phyloP scores from a whole-genome alignment of 2,329 filamentous ascomycete species.

The Paecilomyces dactylethromorphus region DNA sequence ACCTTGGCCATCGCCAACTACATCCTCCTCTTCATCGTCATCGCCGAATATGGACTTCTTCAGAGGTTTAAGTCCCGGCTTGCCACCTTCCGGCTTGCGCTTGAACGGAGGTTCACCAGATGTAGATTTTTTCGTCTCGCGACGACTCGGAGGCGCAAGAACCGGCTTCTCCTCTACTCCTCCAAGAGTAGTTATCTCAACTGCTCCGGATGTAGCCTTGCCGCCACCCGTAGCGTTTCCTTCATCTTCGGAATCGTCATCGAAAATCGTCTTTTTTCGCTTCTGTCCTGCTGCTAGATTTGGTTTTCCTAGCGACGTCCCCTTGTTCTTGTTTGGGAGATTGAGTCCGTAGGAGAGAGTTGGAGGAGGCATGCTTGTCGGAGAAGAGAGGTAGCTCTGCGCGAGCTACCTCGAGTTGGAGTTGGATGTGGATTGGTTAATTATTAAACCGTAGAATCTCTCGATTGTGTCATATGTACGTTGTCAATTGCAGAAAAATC shows the following conservation, averaged over 20 bases:
- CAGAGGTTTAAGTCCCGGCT: constrained; percentile 24
- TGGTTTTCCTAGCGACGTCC: constrained; percentile 15
- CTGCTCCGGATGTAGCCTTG: constrained; percentile 9
- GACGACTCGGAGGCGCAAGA: constrained; percentile 9
- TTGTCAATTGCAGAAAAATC: too few species aligned
- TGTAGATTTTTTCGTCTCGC: constrained; percentile 5
- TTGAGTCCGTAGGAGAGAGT: constrained; percentile 39
- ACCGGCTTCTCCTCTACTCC: constrained; percentile 23
- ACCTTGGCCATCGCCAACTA: constrained; percentile 7
- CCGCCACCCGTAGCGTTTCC: constrained; percentile 10
- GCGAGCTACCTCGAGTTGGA: too few species aligned
- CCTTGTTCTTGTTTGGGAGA: constrained; percentile 29
- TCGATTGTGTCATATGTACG: too few species aligned
- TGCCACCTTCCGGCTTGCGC: constrained; percentile 26
- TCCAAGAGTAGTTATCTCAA: constrained; percentile 34
- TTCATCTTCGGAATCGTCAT: constrained; percentile 36
- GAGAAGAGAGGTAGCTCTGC: too few species aligned
- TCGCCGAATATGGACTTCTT: constrained; percentile 31
- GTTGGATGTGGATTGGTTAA: too few species aligned
- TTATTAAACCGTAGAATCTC: too few species aligned
- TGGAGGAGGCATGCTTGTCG: constrained; percentile 21
- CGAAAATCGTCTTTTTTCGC: constrained; percentile 43
- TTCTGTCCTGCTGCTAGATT: constrained; percentile 32
- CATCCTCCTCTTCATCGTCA: constrained; percentile 26
- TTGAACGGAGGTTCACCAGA: constrained; percentile 19